Conservation (phyloP, 1,284 basidiomycete genomes). For the Erythrobasidium hasegawianum region DNA sequence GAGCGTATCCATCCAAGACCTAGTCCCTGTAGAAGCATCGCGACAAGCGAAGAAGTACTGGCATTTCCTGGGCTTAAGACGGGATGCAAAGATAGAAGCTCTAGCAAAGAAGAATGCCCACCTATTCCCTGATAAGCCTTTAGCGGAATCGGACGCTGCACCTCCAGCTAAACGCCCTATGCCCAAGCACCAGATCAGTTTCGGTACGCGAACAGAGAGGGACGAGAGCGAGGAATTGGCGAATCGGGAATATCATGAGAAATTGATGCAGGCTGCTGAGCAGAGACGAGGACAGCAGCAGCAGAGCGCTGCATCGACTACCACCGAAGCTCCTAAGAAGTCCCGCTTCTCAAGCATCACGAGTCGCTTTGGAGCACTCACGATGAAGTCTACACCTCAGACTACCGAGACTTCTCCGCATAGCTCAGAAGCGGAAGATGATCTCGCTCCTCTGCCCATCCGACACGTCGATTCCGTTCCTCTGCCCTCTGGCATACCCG, state of each 20-base stretch:
- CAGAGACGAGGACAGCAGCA: constrained; percentile 1
- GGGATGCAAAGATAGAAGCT: constrained; percentile 35
- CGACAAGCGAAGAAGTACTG: constrained; percentile 48
- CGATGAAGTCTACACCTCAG: background rate
- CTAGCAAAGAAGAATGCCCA: constrained; percentile 37
- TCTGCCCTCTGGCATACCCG: background rate
- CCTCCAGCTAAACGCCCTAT: constrained; percentile 8
- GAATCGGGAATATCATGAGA: background rate
- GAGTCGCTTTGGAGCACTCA: background rate
- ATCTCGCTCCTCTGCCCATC: background rate
- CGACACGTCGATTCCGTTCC: background rate
- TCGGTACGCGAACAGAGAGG: constrained; percentile 26
- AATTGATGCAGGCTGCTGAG: background rate
- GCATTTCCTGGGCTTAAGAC: constrained; percentile 49
- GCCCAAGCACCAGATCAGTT: constrained; percentile 18
- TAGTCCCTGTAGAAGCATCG: constrained; percentile 36
- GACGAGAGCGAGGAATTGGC: constrained; percentile 5
- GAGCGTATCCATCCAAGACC: background rate
- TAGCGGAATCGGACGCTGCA: background rate
- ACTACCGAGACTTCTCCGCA: background rate
- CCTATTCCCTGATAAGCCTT: constrained; percentile 22
- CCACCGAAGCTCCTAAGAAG: background rate
- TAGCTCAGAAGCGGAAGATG: background rate
- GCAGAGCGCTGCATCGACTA: too few species aligned
- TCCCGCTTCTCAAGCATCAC: constrained; percentile 10